phyloP scores from a whole-genome alignment of 1,139 yeast genomes.

The Oligophagozyma castellii region DNA sequence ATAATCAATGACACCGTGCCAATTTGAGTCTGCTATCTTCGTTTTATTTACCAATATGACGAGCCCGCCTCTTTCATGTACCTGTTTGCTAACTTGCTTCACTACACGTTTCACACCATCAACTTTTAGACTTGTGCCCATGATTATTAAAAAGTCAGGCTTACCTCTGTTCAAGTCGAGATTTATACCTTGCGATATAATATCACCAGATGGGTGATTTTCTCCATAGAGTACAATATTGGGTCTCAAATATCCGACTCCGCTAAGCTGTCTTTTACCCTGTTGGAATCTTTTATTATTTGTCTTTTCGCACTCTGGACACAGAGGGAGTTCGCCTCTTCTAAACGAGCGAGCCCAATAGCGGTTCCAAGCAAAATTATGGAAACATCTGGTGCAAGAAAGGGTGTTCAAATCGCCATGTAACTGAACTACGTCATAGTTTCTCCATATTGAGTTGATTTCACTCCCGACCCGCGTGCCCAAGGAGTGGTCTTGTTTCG shows the following conservation, averaged over 20 bases:
- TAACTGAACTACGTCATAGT: constrained; percentile 66
- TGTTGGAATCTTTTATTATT: constrained; percentile 31
- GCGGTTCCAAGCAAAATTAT: constrained; percentile 47
- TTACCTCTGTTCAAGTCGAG: constrained; percentile 42
- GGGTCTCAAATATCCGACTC: constrained; percentile 64
- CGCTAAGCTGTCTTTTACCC: constrained; percentile 70
- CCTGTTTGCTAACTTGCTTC: constrained; percentile 48
- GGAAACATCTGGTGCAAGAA: constrained; percentile 57
- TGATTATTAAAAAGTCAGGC: constrained; percentile 67
- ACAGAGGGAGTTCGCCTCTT: constrained; percentile 32
- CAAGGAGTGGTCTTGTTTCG: constrained; percentile 4
- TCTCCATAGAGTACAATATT: constrained; percentile 79
- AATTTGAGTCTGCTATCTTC: constrained; percentile 34
- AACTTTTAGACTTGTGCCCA: constrained; percentile 78
- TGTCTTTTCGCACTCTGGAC: constrained; percentile 39
- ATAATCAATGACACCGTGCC: constrained; percentile 42
- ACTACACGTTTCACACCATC: constrained; percentile 76
- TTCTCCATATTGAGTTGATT: constrained; percentile 34
- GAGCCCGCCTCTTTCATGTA: constrained; percentile 50
- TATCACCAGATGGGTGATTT: constrained; percentile 73
- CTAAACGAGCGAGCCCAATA: constrained; percentile 32
- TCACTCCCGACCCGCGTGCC: constrained; percentile 3
- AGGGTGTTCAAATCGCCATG: constrained; percentile 80
- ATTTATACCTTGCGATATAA: constrained; percentile 58
- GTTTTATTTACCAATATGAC: constrained; percentile 43